Evolutionary conservation across 192 early-diverging fungal species (phyloP).

Genomic region (Coemansia sp.): DNA sequence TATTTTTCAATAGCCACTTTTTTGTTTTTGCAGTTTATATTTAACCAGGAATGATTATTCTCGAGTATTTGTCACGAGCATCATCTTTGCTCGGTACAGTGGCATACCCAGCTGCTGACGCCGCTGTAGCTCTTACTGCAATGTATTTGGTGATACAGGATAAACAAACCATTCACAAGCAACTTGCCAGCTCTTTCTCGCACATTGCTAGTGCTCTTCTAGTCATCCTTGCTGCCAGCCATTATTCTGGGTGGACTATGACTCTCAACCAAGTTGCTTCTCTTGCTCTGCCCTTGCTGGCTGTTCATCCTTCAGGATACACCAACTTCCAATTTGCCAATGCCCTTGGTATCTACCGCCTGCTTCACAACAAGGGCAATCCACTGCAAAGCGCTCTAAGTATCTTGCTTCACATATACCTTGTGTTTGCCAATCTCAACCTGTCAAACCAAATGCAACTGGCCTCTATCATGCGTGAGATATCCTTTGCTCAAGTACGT

Average conservation of each 20-base stretch:
- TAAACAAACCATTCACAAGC: background rate
- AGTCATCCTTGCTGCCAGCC: constrained; percentile 7
- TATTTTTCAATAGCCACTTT: background rate
- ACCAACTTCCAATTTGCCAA: constrained; percentile 18
- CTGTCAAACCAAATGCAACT: constrained; percentile 4
- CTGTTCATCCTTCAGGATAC: background rate
- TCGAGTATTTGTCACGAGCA: background rate
- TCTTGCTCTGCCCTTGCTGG: constrained; percentile 2
- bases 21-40: background rate
- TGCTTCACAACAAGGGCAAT: background rate
- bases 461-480: background rate
- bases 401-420: constrained; percentile 4
- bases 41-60: background rate
- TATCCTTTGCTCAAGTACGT: constrained; percentile 13
- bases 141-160: background rate
- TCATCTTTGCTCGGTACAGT: background rate
- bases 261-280: constrained; percentile 1
- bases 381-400: background rate
- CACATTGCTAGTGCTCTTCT: constrained; percentile 7
- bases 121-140: background rate
- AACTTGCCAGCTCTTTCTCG: background rate
- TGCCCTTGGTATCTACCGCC: constrained; percentile 17
- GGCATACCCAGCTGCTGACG: background rate
- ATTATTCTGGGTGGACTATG: constrained; percentile 4
- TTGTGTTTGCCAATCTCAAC: constrained; percentile 19